Percentiles rank a stretch among this genome's conserved stretches.
These are phyloP conservation scores for Pseudopediastrum boryanum DNA, from an alignment of 139 green algal genomes.

Conservation along the genomic window DNA sequence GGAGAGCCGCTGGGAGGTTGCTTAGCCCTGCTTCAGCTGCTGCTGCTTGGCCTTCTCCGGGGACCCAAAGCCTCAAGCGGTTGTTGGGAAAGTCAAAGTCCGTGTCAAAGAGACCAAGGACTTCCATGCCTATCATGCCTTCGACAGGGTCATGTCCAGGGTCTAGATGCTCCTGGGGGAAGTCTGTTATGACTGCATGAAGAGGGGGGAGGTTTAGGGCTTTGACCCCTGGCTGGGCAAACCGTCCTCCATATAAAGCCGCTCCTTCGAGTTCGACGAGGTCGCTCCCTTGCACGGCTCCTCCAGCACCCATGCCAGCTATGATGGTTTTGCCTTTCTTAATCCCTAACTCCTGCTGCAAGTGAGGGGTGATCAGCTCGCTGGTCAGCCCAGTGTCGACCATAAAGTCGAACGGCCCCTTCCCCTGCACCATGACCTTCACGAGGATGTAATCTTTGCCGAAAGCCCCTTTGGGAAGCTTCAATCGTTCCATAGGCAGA, in stretches of 20 bases:
- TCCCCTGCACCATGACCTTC: too few species aligned
- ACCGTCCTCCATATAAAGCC: constrained; percentile 29
- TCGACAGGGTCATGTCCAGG: constrained; percentile 18
- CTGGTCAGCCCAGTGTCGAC: constrained; percentile 34
- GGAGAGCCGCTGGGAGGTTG: constrained; percentile 18
- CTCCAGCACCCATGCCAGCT: constrained; percentile 19
- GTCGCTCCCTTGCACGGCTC: constrained; percentile 12
- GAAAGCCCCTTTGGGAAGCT: too few species aligned
- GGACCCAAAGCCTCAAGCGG: constrained; percentile 16
- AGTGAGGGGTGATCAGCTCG: constrained; percentile 32
- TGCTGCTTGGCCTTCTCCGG: not conserved
- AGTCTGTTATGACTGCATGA: constrained; percentile 26
- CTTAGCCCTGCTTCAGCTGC: not conserved
- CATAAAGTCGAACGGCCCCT: constrained; percentile 40
- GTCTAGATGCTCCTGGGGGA: constrained; percentile 33
- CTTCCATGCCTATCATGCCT: constrained; percentile 38
- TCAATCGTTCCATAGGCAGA: too few species aligned
- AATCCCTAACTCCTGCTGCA: constrained; percentile 25
- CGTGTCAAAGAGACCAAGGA: constrained; percentile 36
- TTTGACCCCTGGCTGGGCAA: not conserved
- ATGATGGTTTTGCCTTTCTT: constrained; percentile 4
- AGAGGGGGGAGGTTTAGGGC: constrained; percentile 21
- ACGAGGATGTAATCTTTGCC: too few species aligned
- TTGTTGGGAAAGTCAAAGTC: constrained; percentile 10
- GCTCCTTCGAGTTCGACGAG: constrained; percentile 31